phyloP scores from a whole-genome alignment of 73 alveolate genomes.

The Paramecium biaurelia region DNA sequence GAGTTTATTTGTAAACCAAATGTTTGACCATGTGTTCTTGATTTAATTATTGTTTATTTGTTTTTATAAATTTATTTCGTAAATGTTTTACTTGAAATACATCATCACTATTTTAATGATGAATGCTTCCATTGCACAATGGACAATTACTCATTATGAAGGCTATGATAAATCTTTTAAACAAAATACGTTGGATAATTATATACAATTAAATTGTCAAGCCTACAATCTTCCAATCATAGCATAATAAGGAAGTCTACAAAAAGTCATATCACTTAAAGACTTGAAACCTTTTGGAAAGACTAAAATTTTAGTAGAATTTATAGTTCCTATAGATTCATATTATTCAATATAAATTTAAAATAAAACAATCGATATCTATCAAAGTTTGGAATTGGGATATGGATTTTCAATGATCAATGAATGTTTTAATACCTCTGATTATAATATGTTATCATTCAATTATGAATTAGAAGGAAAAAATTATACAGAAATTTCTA shows the following conservation, averaged over 20 bases:
- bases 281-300: neutral
- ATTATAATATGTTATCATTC: neutral
- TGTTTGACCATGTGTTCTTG: neutral
- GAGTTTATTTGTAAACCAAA: neutral
- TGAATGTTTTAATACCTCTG: neutral
- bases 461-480: neutral
- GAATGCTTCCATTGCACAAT: neutral
- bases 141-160: neutral
- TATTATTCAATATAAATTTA: neutral
- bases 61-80: neutral
- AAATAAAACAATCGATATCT: neutral
- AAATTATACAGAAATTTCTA: conserved; percentile 6
- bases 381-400: neutral
- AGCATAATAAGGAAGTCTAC: neutral
- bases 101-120: neutral
- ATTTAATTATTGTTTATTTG: neutral
- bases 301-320: neutral
- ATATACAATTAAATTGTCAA: neutral
- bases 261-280: neutral
- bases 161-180: neutral
- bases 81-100: neutral
- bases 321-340: neutral
- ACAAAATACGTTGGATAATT: neutral
- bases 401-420: neutral
- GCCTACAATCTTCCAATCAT: neutral